Evolutionary conservation across 2,329 filamentous ascomycete species (phyloP), one percentile per base, ranked within the genome.

Genomic region (Xylariaceae sp.): DNA sequence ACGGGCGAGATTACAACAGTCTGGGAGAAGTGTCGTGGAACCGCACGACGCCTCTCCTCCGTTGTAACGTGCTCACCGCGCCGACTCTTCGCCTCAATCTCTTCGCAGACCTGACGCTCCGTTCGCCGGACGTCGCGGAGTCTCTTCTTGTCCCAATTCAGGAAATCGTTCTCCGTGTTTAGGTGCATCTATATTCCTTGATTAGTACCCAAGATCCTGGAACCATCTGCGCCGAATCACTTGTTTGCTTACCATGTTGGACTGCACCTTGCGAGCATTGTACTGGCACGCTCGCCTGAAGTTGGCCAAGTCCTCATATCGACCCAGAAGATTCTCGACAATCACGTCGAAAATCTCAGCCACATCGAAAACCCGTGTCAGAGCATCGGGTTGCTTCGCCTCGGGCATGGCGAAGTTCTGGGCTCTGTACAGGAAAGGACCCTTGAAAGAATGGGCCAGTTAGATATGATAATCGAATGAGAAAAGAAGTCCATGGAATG

Each of bases 211-310:
- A 13, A 0, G 15, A 11, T 3, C 15, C 30, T 37, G 2, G 9
- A 35, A 17, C 52, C 30, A 9, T 10, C 10, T 39, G 11, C 8
- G 30, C 35, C n/a, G 4, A 49, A 34, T 5, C 13, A n/a, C 2
- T 3, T 35, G 1, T 15, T 15, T 18, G 2, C 66, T 65, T 65
- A 72, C 70, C 34, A 62, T 59, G 2, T 47, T 10, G 1, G 37
- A 8, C 4, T 65, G 55, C 2, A 69, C 49, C 10, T n/a, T 49
- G 11, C 11, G 47, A n/a, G 67, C 61, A 1, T 55, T 39, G 9
- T 60, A 58, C 48, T 71, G 69, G 6, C 64, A 70, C 0, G 65
- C 62, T 4, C 62, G 58, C 9, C 49, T 62, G 0, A 72, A 51
- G 11, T 69, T 71, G 1, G 42, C 44, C 1, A 72, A 34, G 11